Percentiles rank a stretch among this genome's conserved stretches.
Conservation (phyloP, 768 basidiomycete genomes). For the Cyathus striatus region DNA sequence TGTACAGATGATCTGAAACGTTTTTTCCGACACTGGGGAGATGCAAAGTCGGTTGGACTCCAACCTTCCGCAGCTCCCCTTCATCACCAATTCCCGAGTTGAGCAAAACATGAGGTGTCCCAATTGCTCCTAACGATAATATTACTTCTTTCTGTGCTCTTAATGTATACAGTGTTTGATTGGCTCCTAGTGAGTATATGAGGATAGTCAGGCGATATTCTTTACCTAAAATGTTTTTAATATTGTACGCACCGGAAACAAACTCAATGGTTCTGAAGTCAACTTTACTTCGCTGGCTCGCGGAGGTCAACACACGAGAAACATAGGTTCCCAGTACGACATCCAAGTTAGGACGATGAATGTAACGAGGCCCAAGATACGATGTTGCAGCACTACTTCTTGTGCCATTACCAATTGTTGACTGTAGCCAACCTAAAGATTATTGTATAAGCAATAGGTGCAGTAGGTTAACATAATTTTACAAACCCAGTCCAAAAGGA, state of each 20-base stretch:
- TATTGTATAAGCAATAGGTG: constrained; percentile 4
- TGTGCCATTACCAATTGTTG: constrained; percentile 20
- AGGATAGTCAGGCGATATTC: neutral
- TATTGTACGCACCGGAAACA: neutral
- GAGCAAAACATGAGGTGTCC: constrained; percentile 17
- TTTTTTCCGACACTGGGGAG: constrained; percentile 18
- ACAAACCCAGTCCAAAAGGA: constrained; percentile 13
- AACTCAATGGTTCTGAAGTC: constrained; percentile 10
- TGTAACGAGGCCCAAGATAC: constrained; percentile 20
- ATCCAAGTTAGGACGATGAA: constrained; percentile 21
- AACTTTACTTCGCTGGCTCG: constrained; percentile 1
- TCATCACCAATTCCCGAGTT: constrained; percentile 19
- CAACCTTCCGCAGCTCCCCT: constrained; percentile 9
- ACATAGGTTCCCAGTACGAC: constrained; percentile 22
- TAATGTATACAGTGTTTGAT: neutral
- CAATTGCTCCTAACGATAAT: constrained; percentile 22
- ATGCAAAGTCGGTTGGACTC: constrained; percentile 10
- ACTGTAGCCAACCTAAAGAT: constrained; percentile 20
- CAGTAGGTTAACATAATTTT: neutral
- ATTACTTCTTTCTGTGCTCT: constrained; percentile 46
- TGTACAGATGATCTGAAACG: constrained; percentile 13
- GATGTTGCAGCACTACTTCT: constrained; percentile 24
- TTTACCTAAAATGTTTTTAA: neutral
- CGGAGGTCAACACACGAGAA: constrained; percentile 17
- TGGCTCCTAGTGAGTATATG: neutral